phyloP scores from a whole-genome alignment of 768 basidiomycete species.

The Epithele typhae region DNA sequence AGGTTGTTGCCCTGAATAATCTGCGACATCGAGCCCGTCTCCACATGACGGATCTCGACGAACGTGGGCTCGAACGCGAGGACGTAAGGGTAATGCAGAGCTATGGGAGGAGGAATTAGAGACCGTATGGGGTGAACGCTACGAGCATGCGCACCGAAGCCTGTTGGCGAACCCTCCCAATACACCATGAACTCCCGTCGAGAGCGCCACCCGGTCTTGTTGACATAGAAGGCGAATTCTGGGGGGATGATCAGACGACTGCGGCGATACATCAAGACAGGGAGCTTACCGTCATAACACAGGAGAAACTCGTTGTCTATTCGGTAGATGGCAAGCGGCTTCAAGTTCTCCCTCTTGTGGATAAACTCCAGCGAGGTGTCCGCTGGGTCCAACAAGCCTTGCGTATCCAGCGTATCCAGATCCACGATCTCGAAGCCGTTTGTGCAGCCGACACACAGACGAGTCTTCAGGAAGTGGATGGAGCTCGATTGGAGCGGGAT shows the following conservation, averaged over 20 bases:
- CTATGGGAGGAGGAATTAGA: slow-evolving; percentile 36
- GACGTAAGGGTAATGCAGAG: slow-evolving; percentile 94
- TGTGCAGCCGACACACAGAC: slow-evolving; percentile 94
- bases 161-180: slow-evolving; percentile 94
- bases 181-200: slow-evolving; percentile 90
- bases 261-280: background rate
- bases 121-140: no score
- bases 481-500: slow-evolving; percentile 97
- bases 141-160: slow-evolving; percentile 71
- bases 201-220: slow-evolving; percentile 91
- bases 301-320: slow-evolving; percentile 95
- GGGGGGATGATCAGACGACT: slow-evolving; percentile 4
- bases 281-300: slow-evolving; percentile 87
- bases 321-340: slow-evolving; percentile 95
- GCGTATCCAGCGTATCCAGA: slow-evolving; percentile 93
- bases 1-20: slow-evolving; percentile 93
- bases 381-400: slow-evolving; percentile 89
- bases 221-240: slow-evolving; percentile 99
- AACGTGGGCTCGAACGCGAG: slow-evolving; percentile 96
- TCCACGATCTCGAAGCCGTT: slow-evolving; percentile 99
- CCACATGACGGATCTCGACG: slow-evolving; percentile 94
- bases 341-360: slow-evolving; percentile 71
- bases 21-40: slow-evolving; percentile 87
- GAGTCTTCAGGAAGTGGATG: slow-evolving; percentile 95
- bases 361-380: slow-evolving; percentile 94